Percentiles rank a stretch among this genome's conserved stretches.
Conservation (phyloP, 2,329 filamentous ascomycete species). For the Aphanoascus verrucosus region DNA sequence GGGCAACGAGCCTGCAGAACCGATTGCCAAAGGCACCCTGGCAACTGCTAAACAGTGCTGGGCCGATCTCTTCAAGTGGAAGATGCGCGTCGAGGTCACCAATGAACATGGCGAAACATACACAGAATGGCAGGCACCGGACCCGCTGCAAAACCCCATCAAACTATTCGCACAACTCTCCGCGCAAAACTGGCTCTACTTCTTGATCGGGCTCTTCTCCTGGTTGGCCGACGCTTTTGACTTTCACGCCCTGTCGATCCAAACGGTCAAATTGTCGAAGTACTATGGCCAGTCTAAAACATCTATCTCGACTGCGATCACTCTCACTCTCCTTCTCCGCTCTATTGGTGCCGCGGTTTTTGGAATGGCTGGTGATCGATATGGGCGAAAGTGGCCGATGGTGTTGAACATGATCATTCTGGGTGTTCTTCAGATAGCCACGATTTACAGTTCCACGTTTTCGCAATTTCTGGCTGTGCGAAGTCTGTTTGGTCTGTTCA, state of each 20-base stretch:
- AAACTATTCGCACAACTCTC: conserved; percentile 55
- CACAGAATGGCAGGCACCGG: conserved; percentile 58
- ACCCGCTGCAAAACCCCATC: conserved; percentile 59
- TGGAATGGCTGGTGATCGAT: conserved; percentile 45
- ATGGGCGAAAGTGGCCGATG: conserved; percentile 50
- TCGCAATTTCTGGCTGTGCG: conserved; percentile 49
- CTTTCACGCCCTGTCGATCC: conserved; percentile 53
- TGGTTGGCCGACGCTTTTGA: conserved; percentile 62
- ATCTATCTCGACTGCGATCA: conserved; percentile 50
- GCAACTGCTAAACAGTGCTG: conserved; percentile 55
- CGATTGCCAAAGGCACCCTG: conserved; percentile 54
- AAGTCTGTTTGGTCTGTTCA: conserved; percentile 53
- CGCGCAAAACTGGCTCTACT: conserved; percentile 60
- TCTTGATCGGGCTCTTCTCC: conserved; percentile 60
- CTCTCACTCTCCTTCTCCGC: conserved; percentile 51
- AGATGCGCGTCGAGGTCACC: conserved; percentile 57
- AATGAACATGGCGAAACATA: conserved; percentile 55
- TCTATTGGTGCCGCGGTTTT: conserved; percentile 51
- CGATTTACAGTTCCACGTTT: conserved; percentile 51
- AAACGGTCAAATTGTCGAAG: conserved; percentile 44
- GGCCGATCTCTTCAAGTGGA: conserved; percentile 60
- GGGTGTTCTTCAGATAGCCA: conserved; percentile 50
- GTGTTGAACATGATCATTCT: conserved; percentile 52
- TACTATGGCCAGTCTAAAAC: conserved; percentile 45
- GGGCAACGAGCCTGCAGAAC: conserved; percentile 48